Conservation (phyloP, 2,329 filamentous ascomycete species). For the Grosmannia huntii region DNA sequence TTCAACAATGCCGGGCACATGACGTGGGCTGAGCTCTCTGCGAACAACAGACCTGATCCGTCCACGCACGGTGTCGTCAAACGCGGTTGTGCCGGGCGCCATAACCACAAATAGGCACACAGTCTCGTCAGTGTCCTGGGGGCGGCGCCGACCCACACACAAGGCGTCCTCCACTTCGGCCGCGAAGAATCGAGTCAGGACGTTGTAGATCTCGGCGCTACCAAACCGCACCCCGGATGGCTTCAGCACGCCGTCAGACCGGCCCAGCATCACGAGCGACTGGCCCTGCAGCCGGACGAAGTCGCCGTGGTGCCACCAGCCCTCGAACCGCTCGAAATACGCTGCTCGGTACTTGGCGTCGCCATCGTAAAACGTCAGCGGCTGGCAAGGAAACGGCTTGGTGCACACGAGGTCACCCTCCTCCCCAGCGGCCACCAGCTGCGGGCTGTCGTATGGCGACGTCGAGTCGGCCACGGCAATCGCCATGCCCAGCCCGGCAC, state of each 20-base stretch:
- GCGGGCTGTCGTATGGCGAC: conserved; percentile 39
- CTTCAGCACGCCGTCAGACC: conserved; percentile 87
- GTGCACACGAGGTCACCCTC: conserved; percentile 83
- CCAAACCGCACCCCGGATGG: conserved; percentile 86
- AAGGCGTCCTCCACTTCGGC: conserved; percentile 71
- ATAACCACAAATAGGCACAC: conserved; percentile 84
- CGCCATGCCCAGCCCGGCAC: conserved; percentile 68
- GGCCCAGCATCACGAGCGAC: conserved; percentile 79
- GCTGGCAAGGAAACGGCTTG: conserved; percentile 79
- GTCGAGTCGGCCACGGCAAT: conserved; percentile 46
- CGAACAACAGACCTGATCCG: conserved; percentile 57
- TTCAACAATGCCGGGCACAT: conserved; percentile 76
- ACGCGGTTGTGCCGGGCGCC: conserved; percentile 35
- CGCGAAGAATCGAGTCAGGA: conserved; percentile 74
- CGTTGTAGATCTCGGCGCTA: conserved; percentile 89
- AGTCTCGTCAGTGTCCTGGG: conserved; percentile 65
- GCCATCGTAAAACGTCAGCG: conserved; percentile 74
- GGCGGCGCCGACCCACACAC: conserved; percentile 66
- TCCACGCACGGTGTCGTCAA: conserved; percentile 46
- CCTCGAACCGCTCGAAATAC: conserved; percentile 76
- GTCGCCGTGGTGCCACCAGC: conserved; percentile 88
- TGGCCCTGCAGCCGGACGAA: conserved; percentile 62
- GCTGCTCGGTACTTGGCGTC: conserved; percentile 65
- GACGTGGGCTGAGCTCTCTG: conserved; percentile 70
- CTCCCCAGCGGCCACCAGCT: conserved; percentile 41